These are phyloP conservation scores for Acer negundo DNA, from an alignment of 345 rosid genomes.

Conservation along the genomic window DNA sequence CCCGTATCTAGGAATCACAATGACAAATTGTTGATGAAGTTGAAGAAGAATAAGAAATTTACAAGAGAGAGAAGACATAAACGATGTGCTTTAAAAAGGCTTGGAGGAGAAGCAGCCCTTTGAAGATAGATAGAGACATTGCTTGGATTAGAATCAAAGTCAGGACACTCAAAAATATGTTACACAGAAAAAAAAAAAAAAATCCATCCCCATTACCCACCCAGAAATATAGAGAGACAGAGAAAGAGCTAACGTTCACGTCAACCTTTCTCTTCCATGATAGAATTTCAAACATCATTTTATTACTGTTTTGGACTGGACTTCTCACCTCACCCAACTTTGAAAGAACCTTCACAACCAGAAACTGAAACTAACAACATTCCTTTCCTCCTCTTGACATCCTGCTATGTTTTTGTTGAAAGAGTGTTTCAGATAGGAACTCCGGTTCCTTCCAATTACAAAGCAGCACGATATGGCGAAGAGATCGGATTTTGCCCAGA, in stretches of 20 bases:
- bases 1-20: not conserved
- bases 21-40: no score
- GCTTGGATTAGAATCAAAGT: conserved; percentile 85
- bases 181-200: conserved; percentile 12
- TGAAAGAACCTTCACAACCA: conserved; percentile 74
- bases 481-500: conserved; percentile 89
- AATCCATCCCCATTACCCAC: not conserved
- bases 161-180: conserved; percentile 28
- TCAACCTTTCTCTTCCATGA: conserved; percentile 49
- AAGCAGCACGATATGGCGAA: conserved; percentile 51
- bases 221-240: conserved; percentile 18
- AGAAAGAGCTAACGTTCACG: conserved; percentile 61
- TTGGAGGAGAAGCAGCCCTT: conserved; percentile 48
- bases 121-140: conserved; percentile 38
- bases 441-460: conserved; percentile 11
- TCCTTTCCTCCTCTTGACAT: conserved; percentile 10
- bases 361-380: conserved; percentile 26
- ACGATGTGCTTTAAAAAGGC: conserved; percentile 25
- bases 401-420: conserved; percentile 1
- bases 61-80: no score
- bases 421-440: conserved; percentile 20
- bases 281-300: conserved; percentile 28
- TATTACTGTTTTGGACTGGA: conserved; percentile 35
- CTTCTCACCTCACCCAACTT: conserved; percentile 73
- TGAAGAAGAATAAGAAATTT: no score